A percentile compares a stretch with the other conserved stretches of the same genome.
phyloP scores from a whole-genome alignment of 345 rosid genomes.

The Adansonia digitata region DNA sequence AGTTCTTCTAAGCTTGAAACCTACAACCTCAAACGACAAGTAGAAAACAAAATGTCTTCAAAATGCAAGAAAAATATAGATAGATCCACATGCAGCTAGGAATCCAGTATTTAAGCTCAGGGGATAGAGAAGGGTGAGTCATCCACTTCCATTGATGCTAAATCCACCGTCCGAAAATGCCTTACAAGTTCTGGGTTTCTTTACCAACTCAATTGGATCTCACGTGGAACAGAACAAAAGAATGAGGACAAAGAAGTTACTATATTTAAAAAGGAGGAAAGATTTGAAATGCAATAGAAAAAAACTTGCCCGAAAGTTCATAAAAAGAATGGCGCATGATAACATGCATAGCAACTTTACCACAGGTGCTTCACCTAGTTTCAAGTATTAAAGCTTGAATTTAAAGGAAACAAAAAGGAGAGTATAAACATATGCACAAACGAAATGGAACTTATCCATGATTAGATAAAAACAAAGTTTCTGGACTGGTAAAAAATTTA shows the following conservation, averaged over 20 bases:
- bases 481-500: conserved; percentile 24
- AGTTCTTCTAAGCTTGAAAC: background rate
- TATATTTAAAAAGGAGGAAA: background rate
- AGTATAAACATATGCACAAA: conserved; percentile 5
- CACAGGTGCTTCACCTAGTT: conserved; percentile 13
- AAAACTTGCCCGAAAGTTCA: conserved; percentile 3
- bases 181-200: background rate
- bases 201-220: background rate
- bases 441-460: conserved; percentile 18
- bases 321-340: background rate
- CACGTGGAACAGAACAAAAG: background rate
- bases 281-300: background rate
- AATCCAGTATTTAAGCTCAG: background rate
- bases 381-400: background rate
- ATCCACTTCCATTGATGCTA: background rate
- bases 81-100: background rate
- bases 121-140: background rate
- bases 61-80: background rate
- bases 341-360: conserved; percentile 6
- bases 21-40: background rate
- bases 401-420: conserved; percentile 3
- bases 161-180: background rate
- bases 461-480: conserved; percentile 19
- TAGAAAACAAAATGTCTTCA: background rate
- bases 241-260: background rate